Evolutionary conservation across 2,329 filamentous ascomycete species (phyloP), one percentile per base, ranked within the genome.

Genomic region (Cercospora sp.): DNA sequence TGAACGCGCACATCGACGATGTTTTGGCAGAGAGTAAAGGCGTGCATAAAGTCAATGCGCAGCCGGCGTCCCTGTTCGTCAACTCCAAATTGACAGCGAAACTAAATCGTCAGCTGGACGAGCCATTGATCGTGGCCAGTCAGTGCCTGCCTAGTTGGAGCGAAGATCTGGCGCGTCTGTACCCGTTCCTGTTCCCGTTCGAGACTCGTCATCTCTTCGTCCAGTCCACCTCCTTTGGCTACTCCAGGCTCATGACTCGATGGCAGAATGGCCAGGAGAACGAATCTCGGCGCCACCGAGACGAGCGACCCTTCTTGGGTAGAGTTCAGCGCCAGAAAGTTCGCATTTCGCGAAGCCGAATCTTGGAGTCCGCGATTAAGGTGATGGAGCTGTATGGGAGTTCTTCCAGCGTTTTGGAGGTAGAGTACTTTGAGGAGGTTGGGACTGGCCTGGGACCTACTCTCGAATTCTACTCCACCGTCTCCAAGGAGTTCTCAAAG

Each of bases 11-110:
- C 69, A 87, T 97, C 16, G 94, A 97, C 73, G 94, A 98, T 77
- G 91, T 98, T 3, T 80, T 97, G 69, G 87, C 91, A 2, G 91
- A 94, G 69, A 91, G 91, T 74, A 91, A 91, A 75, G 70, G 40
- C 28, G 33, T 65, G 5, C 81, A 91, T 67, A 89, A 88, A 69
- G 83, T 96, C 30, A 92, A 91, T 60, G 86, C 90, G 1, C 94
- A 98, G 79, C 92, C 94, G 0, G 80, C 96, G 58, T 90, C 94
- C 2, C 94, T 98, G 73, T 99, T 99, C 75, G 95, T 99, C 80
- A 99, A 99, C 77, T 97, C 95, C 0, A 99, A 99, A 79, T 87
- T 99, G 42, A 99, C 95, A 0, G 96, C 95, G 1, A 99, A 99
- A 82, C 87, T 99, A 66, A 99, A 99, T 77, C 90, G 95, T 30